A percentile compares a stretch with the other conserved stretches of the same genome.
phyloP scores from a whole-genome alignment of 192 early-diverging fungal species.

The Bifiguratus adelaidae region DNA sequence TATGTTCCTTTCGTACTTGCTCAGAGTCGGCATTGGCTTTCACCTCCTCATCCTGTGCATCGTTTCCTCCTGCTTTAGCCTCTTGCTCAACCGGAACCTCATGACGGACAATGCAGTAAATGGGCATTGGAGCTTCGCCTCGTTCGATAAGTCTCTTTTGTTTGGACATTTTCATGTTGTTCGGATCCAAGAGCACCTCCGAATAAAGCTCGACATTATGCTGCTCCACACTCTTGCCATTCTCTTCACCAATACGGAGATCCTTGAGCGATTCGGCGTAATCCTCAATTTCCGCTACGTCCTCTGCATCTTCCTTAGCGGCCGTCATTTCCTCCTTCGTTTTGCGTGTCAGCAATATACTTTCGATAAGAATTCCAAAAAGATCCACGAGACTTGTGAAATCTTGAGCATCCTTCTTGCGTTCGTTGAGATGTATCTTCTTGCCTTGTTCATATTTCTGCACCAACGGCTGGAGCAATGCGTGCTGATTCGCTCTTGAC shows the following conservation, averaged over 20 bases:
- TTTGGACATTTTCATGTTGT: conserved; percentile 40
- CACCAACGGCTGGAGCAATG: conserved; percentile 6
- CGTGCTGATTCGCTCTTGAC: conserved; percentile 7
- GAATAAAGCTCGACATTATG: conserved; percentile 24
- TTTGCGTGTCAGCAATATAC: conserved; percentile 26
- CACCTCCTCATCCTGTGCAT: not conserved
- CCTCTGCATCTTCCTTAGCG: not conserved
- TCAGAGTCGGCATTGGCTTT: conserved; percentile 2
- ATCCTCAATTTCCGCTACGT: not conserved
- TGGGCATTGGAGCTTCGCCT: conserved; percentile 59
- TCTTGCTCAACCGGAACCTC: conserved; percentile 20
- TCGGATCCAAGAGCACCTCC: conserved; percentile 9
- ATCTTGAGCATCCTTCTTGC: no score
- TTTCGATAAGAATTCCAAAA: conserved; percentile 40
- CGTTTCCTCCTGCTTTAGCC: not conserved
- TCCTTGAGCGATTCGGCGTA: no score
- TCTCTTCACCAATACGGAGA: not conserved
- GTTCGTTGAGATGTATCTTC: no score
- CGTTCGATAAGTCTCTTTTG: conserved; percentile 42
- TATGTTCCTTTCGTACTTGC: conserved; percentile 11
- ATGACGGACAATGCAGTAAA: conserved; percentile 68
- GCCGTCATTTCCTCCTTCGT: conserved; percentile 19
- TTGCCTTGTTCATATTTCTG: conserved; percentile 15
- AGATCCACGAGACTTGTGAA: conserved; percentile 36
- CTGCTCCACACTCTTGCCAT: conserved; percentile 10